phyloP scores from a whole-genome alignment of 164 flowering plant species.

The Chloranthus sessilifolius region DNA sequence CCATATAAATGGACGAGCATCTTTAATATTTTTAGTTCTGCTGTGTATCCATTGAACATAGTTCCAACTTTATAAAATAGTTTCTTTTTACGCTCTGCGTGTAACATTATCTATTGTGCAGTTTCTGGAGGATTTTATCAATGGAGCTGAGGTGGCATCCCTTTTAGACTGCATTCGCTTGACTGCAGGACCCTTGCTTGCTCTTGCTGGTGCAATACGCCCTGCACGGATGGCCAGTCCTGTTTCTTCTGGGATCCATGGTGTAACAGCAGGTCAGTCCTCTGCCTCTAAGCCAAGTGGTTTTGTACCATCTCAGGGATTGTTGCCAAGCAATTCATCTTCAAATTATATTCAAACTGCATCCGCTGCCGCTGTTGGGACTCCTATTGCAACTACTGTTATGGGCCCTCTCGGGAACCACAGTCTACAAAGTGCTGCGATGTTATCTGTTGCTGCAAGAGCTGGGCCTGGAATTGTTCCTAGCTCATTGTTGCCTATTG shows the following conservation, averaged over 20 bases:
- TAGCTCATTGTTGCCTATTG: constrained; percentile 92
- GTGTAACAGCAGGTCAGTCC: constrained; percentile 39
- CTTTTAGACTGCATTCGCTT: constrained; percentile 95
- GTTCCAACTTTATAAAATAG: too few relatives aligned
- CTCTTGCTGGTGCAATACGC: constrained; percentile 93
- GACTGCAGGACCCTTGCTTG: constrained; percentile 96
- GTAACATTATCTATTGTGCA: too few relatives aligned
- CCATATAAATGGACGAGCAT: too few relatives aligned
- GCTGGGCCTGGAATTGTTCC: constrained; percentile 98
- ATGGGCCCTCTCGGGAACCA: constrained; percentile 52
- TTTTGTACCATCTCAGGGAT: constrained; percentile 44
- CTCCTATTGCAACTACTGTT: constrained; percentile 29
- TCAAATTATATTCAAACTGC: constrained; percentile 37
- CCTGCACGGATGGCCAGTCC: constrained; percentile 93
- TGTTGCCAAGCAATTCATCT: constrained; percentile 38
- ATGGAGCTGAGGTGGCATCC: constrained; percentile 95
- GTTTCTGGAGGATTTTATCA: constrained; percentile 96
- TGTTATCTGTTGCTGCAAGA: constrained; percentile 78
- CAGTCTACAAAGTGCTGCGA: constrained; percentile 53
- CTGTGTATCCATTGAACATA: too few relatives aligned
- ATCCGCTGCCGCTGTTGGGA: constrained; percentile 30
- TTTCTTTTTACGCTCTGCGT: too few relatives aligned
- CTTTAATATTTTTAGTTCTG: too few relatives aligned
- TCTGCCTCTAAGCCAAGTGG: constrained; percentile 52
- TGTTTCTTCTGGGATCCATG: constrained; percentile 55